phyloP scores from a whole-genome alignment of 331 rosid genomes.

The Ulmus americana region DNA sequence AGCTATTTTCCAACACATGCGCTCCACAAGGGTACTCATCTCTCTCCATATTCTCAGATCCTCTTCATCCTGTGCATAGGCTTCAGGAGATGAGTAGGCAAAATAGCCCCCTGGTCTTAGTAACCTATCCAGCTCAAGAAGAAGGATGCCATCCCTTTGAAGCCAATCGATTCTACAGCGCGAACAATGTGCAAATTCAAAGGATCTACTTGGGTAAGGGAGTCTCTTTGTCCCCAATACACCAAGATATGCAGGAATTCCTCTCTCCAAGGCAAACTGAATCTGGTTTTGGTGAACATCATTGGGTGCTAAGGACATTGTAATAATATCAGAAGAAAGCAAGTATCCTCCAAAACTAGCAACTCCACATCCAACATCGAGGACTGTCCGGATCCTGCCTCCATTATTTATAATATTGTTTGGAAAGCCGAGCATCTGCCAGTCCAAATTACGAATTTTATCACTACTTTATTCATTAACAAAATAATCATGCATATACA shows the following conservation, averaged over 20 bases:
- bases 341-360: conserved; percentile 98
- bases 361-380: conserved; percentile 99
- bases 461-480: not conserved
- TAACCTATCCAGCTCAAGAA: conserved; percentile 82
- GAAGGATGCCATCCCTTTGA: conserved; percentile 96
- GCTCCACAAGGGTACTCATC: conserved; percentile 85
- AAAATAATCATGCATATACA: conserved; percentile 3
- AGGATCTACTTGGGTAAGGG: conserved; percentile 99
- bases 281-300: conserved; percentile 99
- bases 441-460: conserved; percentile 13
- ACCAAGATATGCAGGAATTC: conserved; percentile 96
- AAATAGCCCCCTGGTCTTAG: conserved; percentile 97
- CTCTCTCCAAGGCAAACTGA: conserved; percentile 97
- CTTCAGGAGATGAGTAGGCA: conserved; percentile 97
- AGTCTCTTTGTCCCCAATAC: conserved; percentile 93
- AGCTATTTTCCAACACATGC: conserved; percentile 95
- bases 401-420: conserved; percentile 22
- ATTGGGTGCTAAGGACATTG: conserved; percentile 98
- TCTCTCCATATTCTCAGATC: conserved; percentile 87
- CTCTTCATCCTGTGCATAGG: conserved; percentile 99
- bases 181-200: conserved; percentile 96
- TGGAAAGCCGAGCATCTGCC: conserved; percentile 34
- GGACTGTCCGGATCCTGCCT: conserved; percentile 53
- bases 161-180: conserved; percentile 99
- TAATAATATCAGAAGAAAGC: conserved; percentile 68